These are phyloP conservation scores for Yamadazyma jaroonii DNA, from an alignment of 1,139 yeast genomes.

Conservation along the genomic window DNA sequence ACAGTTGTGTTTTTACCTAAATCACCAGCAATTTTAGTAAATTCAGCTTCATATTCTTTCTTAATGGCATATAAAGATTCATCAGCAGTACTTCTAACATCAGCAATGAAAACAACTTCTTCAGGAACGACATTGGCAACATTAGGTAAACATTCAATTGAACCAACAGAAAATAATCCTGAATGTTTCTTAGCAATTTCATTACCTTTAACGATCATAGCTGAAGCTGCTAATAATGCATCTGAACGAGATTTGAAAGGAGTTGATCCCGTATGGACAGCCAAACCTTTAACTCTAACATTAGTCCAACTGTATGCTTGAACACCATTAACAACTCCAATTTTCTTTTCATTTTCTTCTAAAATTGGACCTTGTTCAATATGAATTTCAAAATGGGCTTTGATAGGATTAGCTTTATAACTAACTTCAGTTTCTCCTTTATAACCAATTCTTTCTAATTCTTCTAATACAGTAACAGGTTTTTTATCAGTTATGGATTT, in stretches of 20 bases:
- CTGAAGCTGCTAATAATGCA: slow-evolving; percentile 57
- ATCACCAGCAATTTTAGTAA: slow-evolving; percentile 19
- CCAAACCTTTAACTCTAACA: slow-evolving; percentile 53
- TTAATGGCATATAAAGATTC: slow-evolving; percentile 38
- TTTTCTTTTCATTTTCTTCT: slow-evolving; percentile 51
- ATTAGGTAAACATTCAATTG: slow-evolving; percentile 53
- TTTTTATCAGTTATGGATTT: slow-evolving; percentile 52
- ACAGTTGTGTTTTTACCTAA: slow-evolving; percentile 26
- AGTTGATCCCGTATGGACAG: slow-evolving; percentile 74
- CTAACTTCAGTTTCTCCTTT: slow-evolving; percentile 50
- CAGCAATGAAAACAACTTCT: slow-evolving; percentile 53
- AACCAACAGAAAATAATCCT: slow-evolving; percentile 62
- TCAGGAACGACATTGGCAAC: slow-evolving; percentile 69
- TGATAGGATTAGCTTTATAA: slow-evolving; percentile 51
- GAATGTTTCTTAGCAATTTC: slow-evolving; percentile 50
- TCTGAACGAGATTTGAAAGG: slow-evolving; percentile 64
- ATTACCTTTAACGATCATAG: slow-evolving; percentile 53
- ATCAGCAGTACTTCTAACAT: slow-evolving; percentile 56
- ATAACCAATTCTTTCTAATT: slow-evolving; percentile 61
- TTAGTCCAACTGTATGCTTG: slow-evolving; percentile 67
- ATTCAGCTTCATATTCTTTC: slow-evolving; percentile 34
- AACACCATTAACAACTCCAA: slow-evolving; percentile 66
- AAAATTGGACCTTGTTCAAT: slow-evolving; percentile 76
- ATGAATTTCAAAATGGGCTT: slow-evolving; percentile 71
- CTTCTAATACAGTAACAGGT: slow-evolving; percentile 52